These are phyloP conservation scores for Yamadazyma taylorii DNA, from an alignment of 1,139 yeast genomes.

Conservation along the genomic window DNA sequence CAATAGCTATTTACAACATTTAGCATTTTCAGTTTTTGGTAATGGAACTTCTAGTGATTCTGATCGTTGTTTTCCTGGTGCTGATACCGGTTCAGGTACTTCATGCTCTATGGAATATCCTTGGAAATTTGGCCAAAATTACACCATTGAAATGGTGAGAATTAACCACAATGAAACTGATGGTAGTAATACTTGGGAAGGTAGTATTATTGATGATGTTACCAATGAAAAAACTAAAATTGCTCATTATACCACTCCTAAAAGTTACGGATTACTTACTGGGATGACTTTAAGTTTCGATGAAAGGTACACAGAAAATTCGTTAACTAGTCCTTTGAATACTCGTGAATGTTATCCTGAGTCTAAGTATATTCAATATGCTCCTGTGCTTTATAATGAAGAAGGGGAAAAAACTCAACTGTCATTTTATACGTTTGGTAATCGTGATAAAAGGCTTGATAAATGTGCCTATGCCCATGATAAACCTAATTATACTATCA, in stretches of 20 bases:
- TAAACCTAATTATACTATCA: slow-evolving; percentile 2
- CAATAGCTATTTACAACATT: slow-evolving; percentile 3
- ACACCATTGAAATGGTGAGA: slow-evolving; percentile 9
- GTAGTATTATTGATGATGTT: slow-evolving; percentile 11
- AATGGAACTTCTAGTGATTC: slow-evolving; percentile 7
- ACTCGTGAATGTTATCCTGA: slow-evolving; percentile 6
- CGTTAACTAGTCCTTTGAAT: background rate
- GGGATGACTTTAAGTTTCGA: slow-evolving; percentile 5
- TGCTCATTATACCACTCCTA: slow-evolving; percentile 13
- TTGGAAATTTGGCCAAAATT: slow-evolving; percentile 14
- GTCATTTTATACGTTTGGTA: background rate
- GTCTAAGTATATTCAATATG: slow-evolving; percentile 10
- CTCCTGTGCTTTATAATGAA: slow-evolving; percentile 6
- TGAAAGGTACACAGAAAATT: slow-evolving; percentile 8
- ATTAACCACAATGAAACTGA: slow-evolving; percentile 4
- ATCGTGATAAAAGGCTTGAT: background rate
- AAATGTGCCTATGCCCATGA: slow-evolving; percentile 5
- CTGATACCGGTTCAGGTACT: slow-evolving; percentile 13
- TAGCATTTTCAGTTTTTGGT: slow-evolving; percentile 11
- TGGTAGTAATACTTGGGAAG: slow-evolving; percentile 13
- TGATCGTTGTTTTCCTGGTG: slow-evolving; percentile 10
- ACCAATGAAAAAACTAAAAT: slow-evolving; percentile 8
- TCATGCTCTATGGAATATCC: slow-evolving; percentile 11
- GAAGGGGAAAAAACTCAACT: slow-evolving; percentile 4
- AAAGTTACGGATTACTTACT: slow-evolving; percentile 8